phyloP scores from a whole-genome alignment of 352 stramenopile species.

The Phytopythium ostracodes region DNA sequence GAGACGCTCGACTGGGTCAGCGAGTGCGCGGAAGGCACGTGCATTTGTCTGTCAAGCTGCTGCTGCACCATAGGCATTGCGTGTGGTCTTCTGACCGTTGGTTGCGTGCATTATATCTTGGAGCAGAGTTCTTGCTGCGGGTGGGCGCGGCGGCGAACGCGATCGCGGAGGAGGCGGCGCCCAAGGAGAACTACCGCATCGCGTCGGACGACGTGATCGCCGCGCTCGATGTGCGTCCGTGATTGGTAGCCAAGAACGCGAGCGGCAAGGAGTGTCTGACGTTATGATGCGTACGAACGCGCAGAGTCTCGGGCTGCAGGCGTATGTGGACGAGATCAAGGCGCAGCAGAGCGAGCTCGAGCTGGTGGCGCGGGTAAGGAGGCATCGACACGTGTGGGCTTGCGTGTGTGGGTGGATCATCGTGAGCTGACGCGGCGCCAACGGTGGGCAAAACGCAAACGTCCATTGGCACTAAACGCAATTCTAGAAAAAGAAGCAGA shows the following conservation, averaged over 20 bases:
- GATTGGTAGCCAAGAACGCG: not conserved
- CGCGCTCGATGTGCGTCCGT: conserved; percentile 24
- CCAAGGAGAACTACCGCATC: conserved; percentile 72
- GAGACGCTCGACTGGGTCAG: conserved; percentile 66
- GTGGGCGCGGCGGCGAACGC: conserved; percentile 48
- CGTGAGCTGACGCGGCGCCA: not conserved
- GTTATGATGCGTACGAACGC: not conserved
- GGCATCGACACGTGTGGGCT: not conserved
- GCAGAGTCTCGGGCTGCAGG: conserved; percentile 33
- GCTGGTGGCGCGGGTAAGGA: conserved; percentile 23
- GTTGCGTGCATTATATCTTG: not conserved
- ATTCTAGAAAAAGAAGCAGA: conserved; percentile 40
- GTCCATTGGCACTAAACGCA: not conserved
- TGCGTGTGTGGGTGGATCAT: no score
- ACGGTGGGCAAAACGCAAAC: not conserved
- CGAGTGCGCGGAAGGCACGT: conserved; percentile 44
- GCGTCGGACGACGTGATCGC: conserved; percentile 47
- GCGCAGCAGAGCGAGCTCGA: conserved; percentile 23
- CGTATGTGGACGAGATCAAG: conserved; percentile 29
- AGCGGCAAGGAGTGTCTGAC: not conserved
- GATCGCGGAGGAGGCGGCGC: conserved; percentile 38
- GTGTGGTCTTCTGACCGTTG: not conserved
- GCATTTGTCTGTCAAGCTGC: no score
- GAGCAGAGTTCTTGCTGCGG: conserved; percentile 43
- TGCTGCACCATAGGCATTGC: not conserved